phyloP scores from a whole-genome alignment of 495 filamentous ascomycete species.

The Terfezia claveryi region DNA sequence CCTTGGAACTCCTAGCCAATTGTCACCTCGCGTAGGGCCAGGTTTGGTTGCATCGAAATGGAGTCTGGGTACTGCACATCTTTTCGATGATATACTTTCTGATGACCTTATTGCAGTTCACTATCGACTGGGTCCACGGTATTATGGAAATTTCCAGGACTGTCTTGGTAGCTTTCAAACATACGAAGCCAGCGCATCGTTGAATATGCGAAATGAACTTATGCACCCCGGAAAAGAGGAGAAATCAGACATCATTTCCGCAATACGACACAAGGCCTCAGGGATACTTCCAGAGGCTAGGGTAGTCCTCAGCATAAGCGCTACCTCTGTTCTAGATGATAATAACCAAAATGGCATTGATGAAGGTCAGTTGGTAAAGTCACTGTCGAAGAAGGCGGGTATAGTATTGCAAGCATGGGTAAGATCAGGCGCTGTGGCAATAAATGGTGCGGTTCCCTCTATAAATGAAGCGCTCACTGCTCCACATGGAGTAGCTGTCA shows the following conservation, averaged over 20 bases:
- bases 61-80: conserved; percentile 71
- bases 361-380: conserved; percentile 52
- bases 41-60: conserved; percentile 57
- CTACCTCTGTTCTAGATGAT: conserved; percentile 53
- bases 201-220: conserved; percentile 78
- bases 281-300: conserved; percentile 56
- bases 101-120: conserved; percentile 85
- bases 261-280: conserved; percentile 65
- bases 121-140: conserved; percentile 69
- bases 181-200: conserved; percentile 76
- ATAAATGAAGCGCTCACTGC: conserved; percentile 71
- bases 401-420: conserved; percentile 50
- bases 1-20: conserved; percentile 74
- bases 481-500: conserved; percentile 52
- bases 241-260: conserved; percentile 70
- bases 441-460: conserved; percentile 72
- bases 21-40: conserved; percentile 58
- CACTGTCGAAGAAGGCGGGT: conserved; percentile 49
- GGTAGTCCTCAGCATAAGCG: conserved; percentile 67
- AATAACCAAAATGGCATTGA: conserved; percentile 45
- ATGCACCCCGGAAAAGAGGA: conserved; percentile 82
- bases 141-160: conserved; percentile 90
- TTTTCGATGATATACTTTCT: conserved; percentile 70
- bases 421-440: conserved; percentile 51
- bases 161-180: conserved; percentile 91